Percentiles rank a stretch among this genome's conserved stretches.
Conservation (phyloP, 208 protist species). For the Trypanosoma rangeli region DNA sequence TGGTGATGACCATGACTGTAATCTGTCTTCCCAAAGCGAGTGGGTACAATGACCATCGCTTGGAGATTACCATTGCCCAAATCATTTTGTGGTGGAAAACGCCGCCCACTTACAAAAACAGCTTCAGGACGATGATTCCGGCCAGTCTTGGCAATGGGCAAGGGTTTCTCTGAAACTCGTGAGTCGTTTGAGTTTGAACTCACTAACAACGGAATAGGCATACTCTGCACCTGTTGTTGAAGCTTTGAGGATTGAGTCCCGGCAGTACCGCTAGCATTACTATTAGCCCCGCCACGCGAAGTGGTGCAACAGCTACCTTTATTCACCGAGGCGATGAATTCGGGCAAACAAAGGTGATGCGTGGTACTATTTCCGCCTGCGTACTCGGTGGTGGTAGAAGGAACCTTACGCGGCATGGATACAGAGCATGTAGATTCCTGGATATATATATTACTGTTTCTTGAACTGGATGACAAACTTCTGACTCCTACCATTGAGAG, state of each 20-base stretch:
- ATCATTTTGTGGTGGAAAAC: neutral
- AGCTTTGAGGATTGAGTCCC: neutral
- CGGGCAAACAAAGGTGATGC: neutral
- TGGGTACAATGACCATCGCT: neutral
- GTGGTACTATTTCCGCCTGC: neutral
- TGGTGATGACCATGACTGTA: neutral
- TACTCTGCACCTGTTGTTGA: neutral
- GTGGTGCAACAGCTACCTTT: neutral
- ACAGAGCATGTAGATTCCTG: neutral
- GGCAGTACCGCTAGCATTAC: neutral
- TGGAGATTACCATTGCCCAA: neutral
- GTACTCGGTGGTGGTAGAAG: neutral
- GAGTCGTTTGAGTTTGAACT: slow-evolving; percentile 1
- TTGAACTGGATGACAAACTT: neutral
- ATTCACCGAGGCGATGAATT: neutral
- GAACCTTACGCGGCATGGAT: neutral
- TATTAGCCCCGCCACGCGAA: neutral
- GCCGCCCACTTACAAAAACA: neutral
- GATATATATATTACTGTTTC: neutral
- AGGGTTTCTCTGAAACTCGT: neutral
- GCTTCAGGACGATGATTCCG: neutral
- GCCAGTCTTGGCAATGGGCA: neutral
- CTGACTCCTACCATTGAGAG: neutral
- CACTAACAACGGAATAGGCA: neutral
- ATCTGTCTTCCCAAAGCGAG: neutral